Percentiles rank a stretch among this genome's conserved stretches.
These are phyloP conservation scores for Mayamaea pseudoterrestris DNA, from an alignment of 108 stramenopile species.

Conservation along the genomic window DNA sequence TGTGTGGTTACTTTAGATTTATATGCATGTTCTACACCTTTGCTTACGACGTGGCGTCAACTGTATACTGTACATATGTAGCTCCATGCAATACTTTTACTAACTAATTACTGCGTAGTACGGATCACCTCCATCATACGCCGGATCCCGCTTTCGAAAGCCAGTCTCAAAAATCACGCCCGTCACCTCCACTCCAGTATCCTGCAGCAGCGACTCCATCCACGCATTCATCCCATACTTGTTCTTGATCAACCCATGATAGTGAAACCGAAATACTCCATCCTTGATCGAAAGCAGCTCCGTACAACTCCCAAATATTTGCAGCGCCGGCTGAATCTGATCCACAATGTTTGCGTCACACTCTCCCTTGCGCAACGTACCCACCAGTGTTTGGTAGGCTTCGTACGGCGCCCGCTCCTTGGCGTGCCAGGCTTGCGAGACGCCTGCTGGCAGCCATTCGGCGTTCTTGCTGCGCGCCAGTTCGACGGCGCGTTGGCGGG, in stretches of 20 bases:
- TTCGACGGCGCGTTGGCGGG: slow-evolving; percentile 50
- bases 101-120: too few species aligned
- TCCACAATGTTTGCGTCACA: slow-evolving; percentile 34
- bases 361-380: slow-evolving; percentile 52
- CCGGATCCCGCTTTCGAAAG: slow-evolving; percentile 62
- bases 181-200: slow-evolving; percentile 72
- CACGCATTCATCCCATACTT: slow-evolving; percentile 72
- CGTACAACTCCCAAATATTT: slow-evolving; percentile 49
- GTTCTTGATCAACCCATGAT: slow-evolving; percentile 79
- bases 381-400: slow-evolving; percentile 44
- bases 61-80: too few species aligned
- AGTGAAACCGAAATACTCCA: slow-evolving; percentile 72
- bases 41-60: too few species aligned
- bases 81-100: too few species aligned
- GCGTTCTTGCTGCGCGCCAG: slow-evolving; percentile 75
- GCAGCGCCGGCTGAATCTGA: slow-evolving; percentile 64
- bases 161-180: slow-evolving; percentile 82
- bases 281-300: slow-evolving; percentile 62
- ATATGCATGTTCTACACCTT: too few species aligned
- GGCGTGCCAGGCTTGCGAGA: slow-evolving; percentile 36
- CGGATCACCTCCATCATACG: slow-evolving; percentile 58
- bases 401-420: slow-evolving; percentile 45
- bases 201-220: slow-evolving; percentile 49
- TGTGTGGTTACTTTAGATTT: too few species aligned
- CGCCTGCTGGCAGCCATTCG: slow-evolving; percentile 68